Evolutionary conservation across 345 rosid species (phyloP).

Genomic region (Aquilaria malaccensis): DNA sequence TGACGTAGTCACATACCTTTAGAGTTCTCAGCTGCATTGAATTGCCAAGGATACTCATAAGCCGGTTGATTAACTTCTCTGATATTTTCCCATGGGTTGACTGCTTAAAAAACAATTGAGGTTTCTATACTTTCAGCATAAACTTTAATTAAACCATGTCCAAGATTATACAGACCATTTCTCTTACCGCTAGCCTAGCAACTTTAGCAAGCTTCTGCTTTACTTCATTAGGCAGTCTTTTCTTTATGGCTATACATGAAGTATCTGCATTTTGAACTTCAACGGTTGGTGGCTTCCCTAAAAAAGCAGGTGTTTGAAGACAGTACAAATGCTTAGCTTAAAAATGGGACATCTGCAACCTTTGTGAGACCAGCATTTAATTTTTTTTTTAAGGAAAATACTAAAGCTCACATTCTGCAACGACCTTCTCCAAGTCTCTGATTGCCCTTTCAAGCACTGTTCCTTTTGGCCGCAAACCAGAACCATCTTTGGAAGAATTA

Average conservation of each 20-base stretch:
- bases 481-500: constrained; percentile 10
- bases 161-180: neutral
- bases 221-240: constrained; percentile 32
- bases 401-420: constrained; percentile 28
- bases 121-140: neutral
- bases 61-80: constrained; percentile 28
- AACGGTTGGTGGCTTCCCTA: constrained; percentile 21
- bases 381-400: neutral
- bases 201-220: constrained; percentile 41
- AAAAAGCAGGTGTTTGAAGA: neutral
- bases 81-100: constrained; percentile 37
- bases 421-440: constrained; percentile 34
- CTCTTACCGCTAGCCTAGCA: constrained; percentile 30
- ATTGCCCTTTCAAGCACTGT: constrained; percentile 31
- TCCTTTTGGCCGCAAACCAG: constrained; percentile 18
- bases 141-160: neutral
- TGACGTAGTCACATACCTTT: constrained; percentile 22
- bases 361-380: constrained; percentile 1
- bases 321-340: neutral
- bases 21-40: constrained; percentile 34
- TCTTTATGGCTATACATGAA: constrained; percentile 21
- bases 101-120: constrained; percentile 20
- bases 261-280: constrained; percentile 24
- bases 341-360: constrained; percentile 2
- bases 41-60: constrained; percentile 35